Conservation (phyloP, 164 flowering plant genomes). For the Berberis vulgaris region DNA sequence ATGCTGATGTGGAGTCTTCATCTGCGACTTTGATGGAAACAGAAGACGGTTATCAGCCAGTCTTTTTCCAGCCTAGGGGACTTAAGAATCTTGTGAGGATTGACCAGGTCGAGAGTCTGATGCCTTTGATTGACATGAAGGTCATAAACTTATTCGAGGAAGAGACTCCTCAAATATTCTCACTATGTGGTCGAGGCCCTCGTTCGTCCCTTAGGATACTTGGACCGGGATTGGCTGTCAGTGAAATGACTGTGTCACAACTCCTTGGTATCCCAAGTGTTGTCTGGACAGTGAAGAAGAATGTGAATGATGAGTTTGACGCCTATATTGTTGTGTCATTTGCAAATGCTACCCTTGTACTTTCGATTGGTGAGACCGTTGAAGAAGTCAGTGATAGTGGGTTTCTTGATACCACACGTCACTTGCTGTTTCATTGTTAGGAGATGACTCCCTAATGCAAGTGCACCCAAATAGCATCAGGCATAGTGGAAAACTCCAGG, state of each 20-base stretch:
- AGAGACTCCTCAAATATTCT: conserved; percentile 88
- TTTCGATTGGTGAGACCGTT: conserved; percentile 96
- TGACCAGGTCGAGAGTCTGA: conserved; percentile 89
- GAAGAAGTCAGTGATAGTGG: conserved; percentile 99
- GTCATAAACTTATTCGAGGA: conserved; percentile 79
- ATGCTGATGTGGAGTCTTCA: conserved; percentile 84
- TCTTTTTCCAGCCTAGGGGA: conserved; percentile 86
- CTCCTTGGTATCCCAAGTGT: conserved; percentile 96
- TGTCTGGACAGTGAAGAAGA: conserved; percentile 97
- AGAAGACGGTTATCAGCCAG: conserved; percentile 93
- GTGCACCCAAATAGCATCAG: conserved; percentile 97
- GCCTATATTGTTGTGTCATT: conserved; percentile 99
- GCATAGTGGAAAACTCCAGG: conserved; percentile 98
- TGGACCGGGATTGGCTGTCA: conserved; percentile 87
- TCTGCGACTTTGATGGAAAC: conserved; percentile 88
- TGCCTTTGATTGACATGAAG: conserved; percentile 97
- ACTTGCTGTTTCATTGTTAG: conserved; percentile 83
- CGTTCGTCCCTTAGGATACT: conserved; percentile 81
- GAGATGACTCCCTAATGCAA: conserved; percentile 96
- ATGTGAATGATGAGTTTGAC: conserved; percentile 87
- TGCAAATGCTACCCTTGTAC: conserved; percentile 92
- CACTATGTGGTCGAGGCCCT: conserved; percentile 96
- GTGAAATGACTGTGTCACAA: conserved; percentile 95
- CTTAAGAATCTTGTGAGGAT: conserved; percentile 83
- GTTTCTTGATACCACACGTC: conserved; percentile 90